A percentile compares a stretch with the other conserved stretches of the same genome.
Conservation (phyloP, 192 early-diverging fungal genomes). For the Umbelopsis sp. region DNA sequence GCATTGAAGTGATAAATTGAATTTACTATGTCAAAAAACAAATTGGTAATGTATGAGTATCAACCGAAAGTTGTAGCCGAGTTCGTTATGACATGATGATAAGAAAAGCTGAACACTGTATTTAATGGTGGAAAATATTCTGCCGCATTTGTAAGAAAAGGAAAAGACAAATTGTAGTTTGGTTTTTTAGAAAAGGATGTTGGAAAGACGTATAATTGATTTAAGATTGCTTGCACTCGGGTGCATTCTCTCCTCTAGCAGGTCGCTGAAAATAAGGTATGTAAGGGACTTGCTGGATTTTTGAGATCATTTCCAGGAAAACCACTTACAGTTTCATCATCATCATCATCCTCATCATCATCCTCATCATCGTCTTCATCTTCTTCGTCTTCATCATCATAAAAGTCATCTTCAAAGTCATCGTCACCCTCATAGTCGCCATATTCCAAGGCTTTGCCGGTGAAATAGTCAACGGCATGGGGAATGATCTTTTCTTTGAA, state of each 20-base stretch:
- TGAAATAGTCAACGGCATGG: slow-evolving; percentile 97
- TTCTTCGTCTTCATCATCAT: slow-evolving; percentile 61
- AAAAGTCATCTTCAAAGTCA: slow-evolving; percentile 54
- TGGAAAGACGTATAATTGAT: neutral
- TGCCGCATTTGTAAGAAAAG: slow-evolving; percentile 14
- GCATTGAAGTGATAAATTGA: neutral
- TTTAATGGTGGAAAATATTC: slow-evolving; percentile 17
- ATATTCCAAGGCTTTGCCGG: slow-evolving; percentile 92
- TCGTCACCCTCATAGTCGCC: slow-evolving; percentile 67
- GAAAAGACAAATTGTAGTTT: slow-evolving; percentile 22
- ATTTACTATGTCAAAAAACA: neutral
- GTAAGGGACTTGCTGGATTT: too few relatives aligned
- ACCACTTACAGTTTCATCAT: slow-evolving; percentile 59
- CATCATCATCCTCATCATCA: slow-evolving; percentile 69
- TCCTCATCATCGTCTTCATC: slow-evolving; percentile 59
- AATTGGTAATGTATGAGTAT: too few relatives aligned
- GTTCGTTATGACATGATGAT: neutral
- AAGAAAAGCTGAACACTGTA: slow-evolving; percentile 12
- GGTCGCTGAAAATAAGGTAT: slow-evolving; percentile 33
- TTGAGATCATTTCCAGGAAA: too few relatives aligned
- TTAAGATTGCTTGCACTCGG: slow-evolving; percentile 60
- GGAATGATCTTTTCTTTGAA: slow-evolving; percentile 98
- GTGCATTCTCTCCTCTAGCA: slow-evolving; percentile 57
- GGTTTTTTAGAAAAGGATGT: slow-evolving; percentile 18
- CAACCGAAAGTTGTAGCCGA: neutral